A percentile compares a stretch with the other conserved stretches of the same genome.
phyloP scores from a whole-genome alignment of 2,329 filamentous ascomycete genomes.

The Phyllosticta ampelicida region DNA sequence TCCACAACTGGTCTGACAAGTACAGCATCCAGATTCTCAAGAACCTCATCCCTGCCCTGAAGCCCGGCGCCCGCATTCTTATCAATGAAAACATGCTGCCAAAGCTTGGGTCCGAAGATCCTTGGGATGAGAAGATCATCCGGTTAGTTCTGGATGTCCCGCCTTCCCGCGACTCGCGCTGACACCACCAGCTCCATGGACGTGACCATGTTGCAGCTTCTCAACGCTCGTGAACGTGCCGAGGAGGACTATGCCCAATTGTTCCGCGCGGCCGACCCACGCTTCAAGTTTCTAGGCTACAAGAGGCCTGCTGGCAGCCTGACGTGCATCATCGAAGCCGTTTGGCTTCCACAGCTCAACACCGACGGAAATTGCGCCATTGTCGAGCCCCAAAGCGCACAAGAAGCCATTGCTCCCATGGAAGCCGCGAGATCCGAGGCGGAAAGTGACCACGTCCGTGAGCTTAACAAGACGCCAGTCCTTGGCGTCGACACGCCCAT shows the following conservation, averaged over 20 bases:
- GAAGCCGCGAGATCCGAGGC: neutral
- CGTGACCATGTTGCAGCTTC: slow-evolving; percentile 11
- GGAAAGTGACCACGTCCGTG: neutral
- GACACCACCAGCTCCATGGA: slow-evolving; percentile 9
- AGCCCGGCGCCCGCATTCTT: slow-evolving; percentile 11
- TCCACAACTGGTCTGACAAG: slow-evolving; percentile 32
- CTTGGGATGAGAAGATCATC: slow-evolving; percentile 12
- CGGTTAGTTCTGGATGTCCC: neutral
- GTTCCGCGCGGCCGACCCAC: slow-evolving; percentile 9
- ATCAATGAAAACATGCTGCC: slow-evolving; percentile 19
- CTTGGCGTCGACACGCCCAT: neutral
- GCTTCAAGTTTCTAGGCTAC: slow-evolving; percentile 12
- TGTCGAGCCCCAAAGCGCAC: neutral
- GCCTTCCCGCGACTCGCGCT: neutral
- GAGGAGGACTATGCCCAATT: slow-evolving; percentile 10
- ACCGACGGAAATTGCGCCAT: neutral
- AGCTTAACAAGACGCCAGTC: neutral
- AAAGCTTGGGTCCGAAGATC: slow-evolving; percentile 14
- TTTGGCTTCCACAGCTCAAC: slow-evolving; percentile 7
- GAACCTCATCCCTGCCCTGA: slow-evolving; percentile 11
- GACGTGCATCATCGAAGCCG: slow-evolving; percentile 9
- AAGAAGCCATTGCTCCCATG: neutral
- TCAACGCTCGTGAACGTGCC: slow-evolving; percentile 11
- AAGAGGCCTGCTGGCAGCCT: slow-evolving; percentile 5
- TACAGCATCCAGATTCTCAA: slow-evolving; percentile 24